Percentiles rank a stretch among this genome's conserved stretches.
These are phyloP conservation scores for Crassisporium funariophilum DNA, from an alignment of 768 basidiomycete genomes.

Conservation along the genomic window DNA sequence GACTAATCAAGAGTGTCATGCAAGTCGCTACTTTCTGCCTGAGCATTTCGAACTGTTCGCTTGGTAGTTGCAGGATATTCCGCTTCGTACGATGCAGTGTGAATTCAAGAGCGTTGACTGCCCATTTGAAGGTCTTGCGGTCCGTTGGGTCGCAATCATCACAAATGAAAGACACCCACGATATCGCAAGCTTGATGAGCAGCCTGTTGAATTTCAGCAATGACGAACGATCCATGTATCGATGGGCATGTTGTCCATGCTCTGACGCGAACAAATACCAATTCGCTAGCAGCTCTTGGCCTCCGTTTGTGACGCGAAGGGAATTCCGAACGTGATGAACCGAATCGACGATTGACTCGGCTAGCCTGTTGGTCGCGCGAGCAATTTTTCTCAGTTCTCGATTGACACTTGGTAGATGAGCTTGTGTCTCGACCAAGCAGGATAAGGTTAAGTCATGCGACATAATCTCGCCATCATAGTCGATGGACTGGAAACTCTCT, in stretches of 20 bases:
- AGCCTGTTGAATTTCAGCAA: constrained; percentile 78
- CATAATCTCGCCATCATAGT: constrained; percentile 64
- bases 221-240: constrained; percentile 78
- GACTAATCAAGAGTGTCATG: constrained; percentile 94
- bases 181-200: constrained; percentile 88
- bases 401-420: constrained; percentile 89
- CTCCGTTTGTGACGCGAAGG: constrained; percentile 57
- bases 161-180: constrained; percentile 98
- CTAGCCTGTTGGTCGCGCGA: constrained; percentile 86
- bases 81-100: constrained; percentile 85
- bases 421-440: constrained; percentile 78
- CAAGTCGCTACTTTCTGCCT: constrained; percentile 92
- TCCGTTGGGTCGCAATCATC: constrained; percentile 97
- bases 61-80: constrained; percentile 86
- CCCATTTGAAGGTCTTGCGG: constrained; percentile 96
- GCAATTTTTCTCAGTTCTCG: constrained; percentile 87
- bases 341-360: constrained; percentile 91
- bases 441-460: constrained; percentile 42
- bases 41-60: constrained; percentile 87
- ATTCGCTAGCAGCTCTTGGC: constrained; percentile 87
- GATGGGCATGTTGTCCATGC: constrained; percentile 87
- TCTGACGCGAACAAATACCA: constrained; percentile 98
- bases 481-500: constrained; percentile 60
- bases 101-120: constrained; percentile 94
- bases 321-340: constrained; percentile 82